Evolutionary conservation across 129 eudicot species (phyloP).

Genomic region (Pseudognaphalium luteoalbum): DNA sequence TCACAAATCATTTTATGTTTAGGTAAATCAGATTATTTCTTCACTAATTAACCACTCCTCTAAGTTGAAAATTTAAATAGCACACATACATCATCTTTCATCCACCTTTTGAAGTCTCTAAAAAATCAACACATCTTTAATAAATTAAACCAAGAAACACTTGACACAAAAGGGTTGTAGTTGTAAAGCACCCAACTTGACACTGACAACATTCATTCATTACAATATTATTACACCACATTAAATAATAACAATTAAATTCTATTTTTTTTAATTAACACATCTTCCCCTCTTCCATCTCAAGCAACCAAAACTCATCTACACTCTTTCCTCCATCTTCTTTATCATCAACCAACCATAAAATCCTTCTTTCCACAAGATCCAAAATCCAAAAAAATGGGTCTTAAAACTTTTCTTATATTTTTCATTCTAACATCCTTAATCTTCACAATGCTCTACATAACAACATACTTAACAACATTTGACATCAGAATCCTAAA

Average conservation of each 20-base stretch:
- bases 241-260: neutral
- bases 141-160: neutral
- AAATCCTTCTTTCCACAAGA: neutral
- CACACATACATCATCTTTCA: neutral
- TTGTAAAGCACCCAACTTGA: slow-evolving; percentile 30
- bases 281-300: neutral
- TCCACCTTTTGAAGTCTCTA: too few species aligned
- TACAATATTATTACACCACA: neutral
- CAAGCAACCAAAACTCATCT: slow-evolving; percentile 34
- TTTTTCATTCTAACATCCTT: slow-evolving; percentile 58
- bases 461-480: slow-evolving; percentile 46
- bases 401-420: slow-evolving; percentile 41
- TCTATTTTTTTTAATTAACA: neutral
- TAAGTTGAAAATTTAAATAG: too few species aligned
- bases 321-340: slow-evolving; percentile 11
- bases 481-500: neutral
- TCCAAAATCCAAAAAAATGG: slow-evolving; percentile 30
- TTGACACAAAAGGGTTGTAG: neutral
- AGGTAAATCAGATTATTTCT: neutral
- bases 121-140: neutral
- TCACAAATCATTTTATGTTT: too few species aligned
- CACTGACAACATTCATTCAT: slow-evolving; percentile 11
- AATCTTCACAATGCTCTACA: slow-evolving; percentile 50
- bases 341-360: neutral
- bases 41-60: neutral